A percentile compares a stretch with the other conserved stretches of the same genome.
Conservation (phyloP, 148 eudicot genomes). For the Cornus controversa region DNA sequence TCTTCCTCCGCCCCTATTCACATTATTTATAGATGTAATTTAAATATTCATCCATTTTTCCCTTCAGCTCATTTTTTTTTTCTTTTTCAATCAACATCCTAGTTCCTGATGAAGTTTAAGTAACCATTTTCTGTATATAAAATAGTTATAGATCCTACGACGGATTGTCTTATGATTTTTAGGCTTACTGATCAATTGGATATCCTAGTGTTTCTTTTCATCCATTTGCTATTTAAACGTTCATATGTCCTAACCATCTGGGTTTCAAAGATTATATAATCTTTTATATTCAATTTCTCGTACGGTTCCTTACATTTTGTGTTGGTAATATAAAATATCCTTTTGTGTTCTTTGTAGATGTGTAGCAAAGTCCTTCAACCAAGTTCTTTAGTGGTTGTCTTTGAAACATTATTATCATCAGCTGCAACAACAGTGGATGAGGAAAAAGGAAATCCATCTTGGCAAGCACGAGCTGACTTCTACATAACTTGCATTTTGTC, state of each 20-base stretch:
- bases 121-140: neutral
- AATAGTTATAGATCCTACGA: neutral
- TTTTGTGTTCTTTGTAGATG: conserved; percentile 52
- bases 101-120: neutral
- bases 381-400: conserved; percentile 68
- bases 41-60: neutral
- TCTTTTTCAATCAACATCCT: too few species aligned
- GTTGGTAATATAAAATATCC: conserved; percentile 1
- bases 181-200: neutral
- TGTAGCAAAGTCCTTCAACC: conserved; percentile 96
- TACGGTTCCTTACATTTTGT: neutral
- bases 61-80: neutral
- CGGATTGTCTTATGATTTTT: neutral
- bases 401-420: conserved; percentile 83
- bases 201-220: neutral
- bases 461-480: conserved; percentile 99
- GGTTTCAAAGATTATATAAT: neutral
- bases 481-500: conserved; percentile 79
- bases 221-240: too few species aligned
- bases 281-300: too few species aligned
- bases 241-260: neutral
- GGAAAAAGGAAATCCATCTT: conserved; percentile 95
- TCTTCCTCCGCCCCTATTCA: too few species aligned
- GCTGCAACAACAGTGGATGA: conserved; percentile 98
- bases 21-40: too few species aligned